Evolutionary conservation across 2,329 filamentous ascomycete species (phyloP), one percentile per base, ranked within the genome.

Genomic region (Magnaporthiopsis rhizophila): DNA sequence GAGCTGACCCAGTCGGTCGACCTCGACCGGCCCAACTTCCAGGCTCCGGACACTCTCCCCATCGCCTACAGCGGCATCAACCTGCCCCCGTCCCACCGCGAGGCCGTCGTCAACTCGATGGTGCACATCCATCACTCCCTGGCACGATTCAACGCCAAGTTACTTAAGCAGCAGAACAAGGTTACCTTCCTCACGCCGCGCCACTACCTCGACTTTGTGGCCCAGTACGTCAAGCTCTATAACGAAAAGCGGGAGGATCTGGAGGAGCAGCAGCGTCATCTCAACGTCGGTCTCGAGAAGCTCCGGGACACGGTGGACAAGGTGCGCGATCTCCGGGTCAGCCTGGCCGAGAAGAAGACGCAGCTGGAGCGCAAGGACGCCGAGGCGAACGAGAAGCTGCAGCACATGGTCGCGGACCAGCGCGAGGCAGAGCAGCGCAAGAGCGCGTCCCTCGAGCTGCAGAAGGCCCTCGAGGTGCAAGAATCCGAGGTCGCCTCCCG

Each of bases 241-340:
- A 96, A 93, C 67, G 95, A 99, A 77, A 99, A 99, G 81, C 90
- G 96, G 13, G 95, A 98, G 75, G 95, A 99, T 73, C 85, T 99
- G 1, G 95, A 99, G 76, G 95, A 99, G 74, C 95, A 99, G 76
- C 95, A 99, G 74, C 90, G 95, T 36, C 95, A 99, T 83, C 83
- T 99, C 67, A 99, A 99, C 72, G 93, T 98, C 65, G 96, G 95
- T 82, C 85, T 99, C 2, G 95, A 99, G 80, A 99, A 99, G 76
- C 82, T 99, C 34, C 86, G 91, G 69, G 95, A 98, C 77, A 99
- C 95, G 2, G 93, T 98, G 28, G 92, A 97, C 76, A 98, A 99
- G 80, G 95, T 99, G 64, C 88, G 91, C 66, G 94, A 98, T 75
- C 83, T 99, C 66, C 89, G 94, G 71, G 88, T 86, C 69, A 97